Evolutionary conservation across 306 rosid species (phyloP), one percentile per base, ranked within the genome.

Genomic region (Pyrus communis): DNA sequence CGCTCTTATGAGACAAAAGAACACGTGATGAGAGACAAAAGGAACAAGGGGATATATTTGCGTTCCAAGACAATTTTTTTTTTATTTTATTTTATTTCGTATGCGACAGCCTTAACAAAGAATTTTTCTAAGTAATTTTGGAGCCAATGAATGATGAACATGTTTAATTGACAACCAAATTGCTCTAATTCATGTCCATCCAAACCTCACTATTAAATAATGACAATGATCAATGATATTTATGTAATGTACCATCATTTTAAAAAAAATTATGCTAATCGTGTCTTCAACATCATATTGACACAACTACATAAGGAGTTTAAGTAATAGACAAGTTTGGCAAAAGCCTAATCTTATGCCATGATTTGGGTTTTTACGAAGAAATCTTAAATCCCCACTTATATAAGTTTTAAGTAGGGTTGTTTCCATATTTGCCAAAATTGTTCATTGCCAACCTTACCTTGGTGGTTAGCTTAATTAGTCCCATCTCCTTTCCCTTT

Each of bases 331-430:
- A 62, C 59, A 75, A 62, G 70, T 21, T 75, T 12, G 22, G 61
- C 45, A 43, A 45, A 75, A 45, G 78, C 78, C 78, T 28, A 75
- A 62, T 75, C 31, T 51, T 30, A 30, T 25, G 58, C 59, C 77
- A 74, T 74, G 64, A 59, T 74, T 25, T 60, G 30, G 19, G 77
- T 19, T 33, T n/a, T 38, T 49, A 49, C 22, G 28, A 18, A 11
- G 51, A 38, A 31, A 38, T 31, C 70, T 18, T 27, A 22, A 27
- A 60, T 74, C 58, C 58, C 19, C 9, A 59, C 51, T 42, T 67
- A 42, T 28, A 33, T 42, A 74, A 66, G 69, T 64, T 59, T 18
- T 60, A 18, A 74, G 69, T 42, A 15, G 57, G 55, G 55, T 57
- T 57, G 66, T 52, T 40, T 38, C 18, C 25, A 61, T 28, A 27